phyloP scores from a whole-genome alignment of 805 yeast species.

The Candida sonorensis region DNA sequence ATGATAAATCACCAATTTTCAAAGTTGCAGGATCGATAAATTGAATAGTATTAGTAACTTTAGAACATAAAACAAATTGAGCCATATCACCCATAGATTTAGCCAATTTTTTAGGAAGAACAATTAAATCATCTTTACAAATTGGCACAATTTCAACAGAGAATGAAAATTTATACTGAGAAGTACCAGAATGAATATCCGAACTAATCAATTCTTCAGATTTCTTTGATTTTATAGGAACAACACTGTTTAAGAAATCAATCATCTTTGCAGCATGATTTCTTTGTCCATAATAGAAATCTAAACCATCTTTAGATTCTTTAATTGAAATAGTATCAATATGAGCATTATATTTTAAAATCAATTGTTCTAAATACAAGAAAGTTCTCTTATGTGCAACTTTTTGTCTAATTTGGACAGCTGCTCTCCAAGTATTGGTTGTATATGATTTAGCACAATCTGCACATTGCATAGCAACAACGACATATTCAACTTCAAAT shows the following conservation, averaged over 20 bases:
- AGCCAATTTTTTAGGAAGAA: conserved; percentile 83
- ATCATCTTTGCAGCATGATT: conserved; percentile 93
- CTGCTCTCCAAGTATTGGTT: conserved; percentile 96
- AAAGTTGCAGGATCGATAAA: conserved; percentile 80
- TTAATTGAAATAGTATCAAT: conserved; percentile 88
- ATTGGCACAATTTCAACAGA: conserved; percentile 94
- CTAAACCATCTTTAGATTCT: conserved; percentile 91
- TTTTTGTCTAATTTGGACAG: conserved; percentile 96
- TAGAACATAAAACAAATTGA: conserved; percentile 77
- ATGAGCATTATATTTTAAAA: conserved; percentile 88
- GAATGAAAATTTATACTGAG: conserved; percentile 83
- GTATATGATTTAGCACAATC: conserved; percentile 98
- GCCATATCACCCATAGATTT: conserved; percentile 76
- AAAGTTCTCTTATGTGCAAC: conserved; percentile 96
- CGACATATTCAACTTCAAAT: conserved; percentile 90
- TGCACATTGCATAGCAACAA: conserved; percentile 93
- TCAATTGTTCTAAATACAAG: conserved; percentile 90
- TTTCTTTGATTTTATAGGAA: conserved; percentile 74
- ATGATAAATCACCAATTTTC: conserved; percentile 66
- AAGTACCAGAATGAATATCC: conserved; percentile 86
- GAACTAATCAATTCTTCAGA: conserved; percentile 88
- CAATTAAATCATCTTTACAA: conserved; percentile 93
- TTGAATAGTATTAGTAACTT: conserved; percentile 75
- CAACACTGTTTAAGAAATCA: conserved; percentile 79
- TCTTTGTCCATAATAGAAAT: conserved; percentile 82